Percentiles rank a stretch among this genome's conserved stretches.
Conservation (phyloP, 805 yeast species). For the Candida krabiensis region DNA sequence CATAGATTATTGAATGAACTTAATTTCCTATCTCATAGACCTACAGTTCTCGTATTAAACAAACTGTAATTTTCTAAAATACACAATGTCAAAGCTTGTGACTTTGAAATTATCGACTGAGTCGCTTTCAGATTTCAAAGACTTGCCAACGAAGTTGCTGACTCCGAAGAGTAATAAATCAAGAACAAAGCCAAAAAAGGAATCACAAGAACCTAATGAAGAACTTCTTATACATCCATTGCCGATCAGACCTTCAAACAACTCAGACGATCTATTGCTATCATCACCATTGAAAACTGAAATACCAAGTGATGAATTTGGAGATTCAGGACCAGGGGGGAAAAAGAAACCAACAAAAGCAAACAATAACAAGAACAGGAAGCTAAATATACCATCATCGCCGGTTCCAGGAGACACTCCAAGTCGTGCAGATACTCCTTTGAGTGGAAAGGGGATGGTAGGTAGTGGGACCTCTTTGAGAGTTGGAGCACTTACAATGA, state of each 20-base stretch:
- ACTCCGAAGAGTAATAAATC: slow-evolving; percentile 1
- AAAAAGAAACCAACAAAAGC: slow-evolving; percentile 1
- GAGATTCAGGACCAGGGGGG: slow-evolving; percentile 6
- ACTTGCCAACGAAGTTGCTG: slow-evolving; percentile 11
- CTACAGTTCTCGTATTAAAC: too few species aligned
- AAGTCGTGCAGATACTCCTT: slow-evolving; percentile 22
- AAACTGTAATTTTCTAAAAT: too few species aligned
- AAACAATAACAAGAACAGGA: not conserved
- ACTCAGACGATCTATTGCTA: not conserved
- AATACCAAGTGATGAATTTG: slow-evolving; percentile 3
- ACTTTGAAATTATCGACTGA: slow-evolving; percentile 15
- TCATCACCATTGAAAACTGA: slow-evolving; percentile 10
- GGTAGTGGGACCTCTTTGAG: slow-evolving; percentile 1
- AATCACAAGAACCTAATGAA: slow-evolving; percentile 15
- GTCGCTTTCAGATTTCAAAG: slow-evolving; percentile 17
- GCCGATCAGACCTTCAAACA: slow-evolving; percentile 5
- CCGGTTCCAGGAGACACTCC: slow-evolving; percentile 20
- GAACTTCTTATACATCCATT: slow-evolving; percentile 14
- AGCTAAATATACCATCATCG: slow-evolving; percentile 12
- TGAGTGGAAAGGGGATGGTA: slow-evolving; percentile 1
- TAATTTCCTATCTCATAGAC: too few species aligned
- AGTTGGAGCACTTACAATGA: slow-evolving; percentile 15
- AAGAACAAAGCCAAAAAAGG: slow-evolving; percentile 1
- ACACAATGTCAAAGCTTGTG: slow-evolving; percentile 13
- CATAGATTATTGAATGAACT: too few species aligned